Evolutionary conservation across 306 rosid species (phyloP).

Genomic region (Cicer judaicum): DNA sequence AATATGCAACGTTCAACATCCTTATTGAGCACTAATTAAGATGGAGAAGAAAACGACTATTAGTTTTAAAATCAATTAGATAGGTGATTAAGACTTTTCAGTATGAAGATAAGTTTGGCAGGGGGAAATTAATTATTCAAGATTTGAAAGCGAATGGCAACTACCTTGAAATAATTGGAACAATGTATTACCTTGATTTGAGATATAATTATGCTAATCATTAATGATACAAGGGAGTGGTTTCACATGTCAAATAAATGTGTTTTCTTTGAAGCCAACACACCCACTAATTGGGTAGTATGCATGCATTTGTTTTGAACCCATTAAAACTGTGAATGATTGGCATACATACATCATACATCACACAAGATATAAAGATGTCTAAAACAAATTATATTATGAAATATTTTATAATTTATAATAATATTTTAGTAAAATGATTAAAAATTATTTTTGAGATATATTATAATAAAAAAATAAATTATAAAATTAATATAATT

Average conservation of each 20-base stretch:
- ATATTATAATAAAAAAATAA: too few species aligned
- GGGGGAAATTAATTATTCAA: conserved; percentile 39
- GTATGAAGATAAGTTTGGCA: conserved; percentile 45
- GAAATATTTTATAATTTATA: too few species aligned
- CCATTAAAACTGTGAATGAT: neutral
- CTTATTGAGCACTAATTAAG: conserved; percentile 25
- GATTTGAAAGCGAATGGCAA: conserved; percentile 42
- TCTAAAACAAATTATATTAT: too few species aligned
- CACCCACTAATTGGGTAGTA: conserved; percentile 29
- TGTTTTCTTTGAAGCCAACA: conserved; percentile 40
- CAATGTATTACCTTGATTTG: neutral
- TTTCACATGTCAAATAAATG: conserved; percentile 39
- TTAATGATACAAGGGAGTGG: conserved; percentile 42
- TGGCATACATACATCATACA: too few species aligned
- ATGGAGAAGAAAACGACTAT: conserved; percentile 33
- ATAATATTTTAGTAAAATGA: too few species aligned
- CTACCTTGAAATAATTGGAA: conserved; percentile 46
- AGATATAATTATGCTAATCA: conserved; percentile 43
- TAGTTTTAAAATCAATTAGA: conserved; percentile 45
- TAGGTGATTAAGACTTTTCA: conserved; percentile 43
- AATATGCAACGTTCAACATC: conserved; percentile 39
- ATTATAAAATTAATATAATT: too few species aligned
- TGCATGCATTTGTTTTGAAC: conserved; percentile 42
- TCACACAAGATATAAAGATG: too few species aligned
- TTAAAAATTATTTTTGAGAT: too few species aligned